phyloP scores from a whole-genome alignment of 495 filamentous ascomycete species.

The Jackrogersella multiformis region DNA sequence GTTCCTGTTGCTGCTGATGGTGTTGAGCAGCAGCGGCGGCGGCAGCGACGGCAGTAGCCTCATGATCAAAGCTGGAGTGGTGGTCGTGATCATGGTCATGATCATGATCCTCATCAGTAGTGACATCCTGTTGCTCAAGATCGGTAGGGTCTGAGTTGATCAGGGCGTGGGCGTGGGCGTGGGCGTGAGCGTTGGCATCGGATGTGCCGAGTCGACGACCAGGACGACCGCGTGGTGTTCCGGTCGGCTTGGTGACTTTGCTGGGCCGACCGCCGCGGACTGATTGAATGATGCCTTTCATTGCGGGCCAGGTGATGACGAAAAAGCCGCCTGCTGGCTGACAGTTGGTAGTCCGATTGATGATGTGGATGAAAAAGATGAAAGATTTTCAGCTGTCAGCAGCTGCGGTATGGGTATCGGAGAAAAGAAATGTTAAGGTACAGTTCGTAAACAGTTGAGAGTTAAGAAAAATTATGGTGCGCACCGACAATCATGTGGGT shows the following conservation, averaged over 20 bases:
- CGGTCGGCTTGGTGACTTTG: conserved; percentile 54
- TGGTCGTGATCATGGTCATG: conserved; percentile 36
- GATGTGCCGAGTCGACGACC: conserved; percentile 41
- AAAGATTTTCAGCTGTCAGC: conserved; percentile 41
- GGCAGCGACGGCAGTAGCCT: conserved; percentile 50
- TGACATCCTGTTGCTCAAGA: conserved; percentile 29
- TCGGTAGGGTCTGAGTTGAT: conserved; percentile 33
- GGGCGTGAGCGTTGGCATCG: conserved; percentile 34
- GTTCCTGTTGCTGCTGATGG: conserved; percentile 40
- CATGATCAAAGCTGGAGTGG: conserved; percentile 42
- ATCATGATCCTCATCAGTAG: conserved; percentile 30
- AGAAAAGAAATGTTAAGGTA: background rate
- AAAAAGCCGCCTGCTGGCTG: conserved; percentile 46
- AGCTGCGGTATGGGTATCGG: too few relatives aligned
- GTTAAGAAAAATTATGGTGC: background rate
- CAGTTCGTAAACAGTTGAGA: too few relatives aligned
- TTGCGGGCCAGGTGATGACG: conserved; percentile 36
- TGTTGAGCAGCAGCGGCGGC: conserved; percentile 50
- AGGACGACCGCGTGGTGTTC: conserved; percentile 32
- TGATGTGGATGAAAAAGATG: conserved; percentile 37
- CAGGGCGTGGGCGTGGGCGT: conserved; percentile 32
- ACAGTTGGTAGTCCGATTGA: conserved; percentile 47
- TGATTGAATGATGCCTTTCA: conserved; percentile 48
- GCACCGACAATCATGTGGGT: too few relatives aligned
- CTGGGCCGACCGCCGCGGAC: conserved; percentile 53